Evolutionary conservation across 441 rosid genomes (phyloP).

Genomic region (Populus hybrid): DNA sequence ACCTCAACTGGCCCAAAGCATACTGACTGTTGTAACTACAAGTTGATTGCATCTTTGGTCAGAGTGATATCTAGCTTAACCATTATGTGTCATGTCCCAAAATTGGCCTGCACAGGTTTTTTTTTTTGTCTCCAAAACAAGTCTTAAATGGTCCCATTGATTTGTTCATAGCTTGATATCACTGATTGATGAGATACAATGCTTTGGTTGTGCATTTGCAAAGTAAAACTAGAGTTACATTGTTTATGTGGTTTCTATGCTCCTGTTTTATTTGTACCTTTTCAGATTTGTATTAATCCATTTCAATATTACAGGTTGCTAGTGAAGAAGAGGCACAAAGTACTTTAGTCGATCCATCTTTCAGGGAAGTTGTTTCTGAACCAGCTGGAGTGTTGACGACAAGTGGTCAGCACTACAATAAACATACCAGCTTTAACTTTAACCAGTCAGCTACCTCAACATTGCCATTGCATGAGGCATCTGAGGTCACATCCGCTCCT

Average conservation of each 20-base stretch:
- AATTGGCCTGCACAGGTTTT: no score
- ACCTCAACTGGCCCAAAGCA: no score
- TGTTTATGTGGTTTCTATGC: neutral
- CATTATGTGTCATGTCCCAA: no score
- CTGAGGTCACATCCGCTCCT: slow-evolving; percentile 38
- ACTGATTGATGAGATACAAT: neutral
- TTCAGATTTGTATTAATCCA: neutral
- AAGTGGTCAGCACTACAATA: slow-evolving; percentile 24
- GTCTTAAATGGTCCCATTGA: neutral
- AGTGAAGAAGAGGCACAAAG: slow-evolving; percentile 48
- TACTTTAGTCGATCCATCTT: slow-evolving; percentile 40
- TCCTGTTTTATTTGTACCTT: neutral
- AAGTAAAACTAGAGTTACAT: neutral
- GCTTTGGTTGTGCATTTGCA: neutral
- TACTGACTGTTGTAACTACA: no score
- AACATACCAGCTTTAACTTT: slow-evolving; percentile 33
- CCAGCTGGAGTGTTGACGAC: slow-evolving; percentile 17
- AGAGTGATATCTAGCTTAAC: no score
- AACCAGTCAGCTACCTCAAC: slow-evolving; percentile 35
- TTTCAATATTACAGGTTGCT: slow-evolving; percentile 31
- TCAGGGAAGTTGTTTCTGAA: slow-evolving; percentile 31
- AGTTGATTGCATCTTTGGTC: no score
- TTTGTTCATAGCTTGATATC: neutral
- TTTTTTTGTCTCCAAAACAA: no score
- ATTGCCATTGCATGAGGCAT: slow-evolving; percentile 32